Evolutionary conservation across 2,329 filamentous ascomycete species (phyloP), one percentile per base, ranked within the genome.

Genomic region (Colletotrichum magnum): DNA sequence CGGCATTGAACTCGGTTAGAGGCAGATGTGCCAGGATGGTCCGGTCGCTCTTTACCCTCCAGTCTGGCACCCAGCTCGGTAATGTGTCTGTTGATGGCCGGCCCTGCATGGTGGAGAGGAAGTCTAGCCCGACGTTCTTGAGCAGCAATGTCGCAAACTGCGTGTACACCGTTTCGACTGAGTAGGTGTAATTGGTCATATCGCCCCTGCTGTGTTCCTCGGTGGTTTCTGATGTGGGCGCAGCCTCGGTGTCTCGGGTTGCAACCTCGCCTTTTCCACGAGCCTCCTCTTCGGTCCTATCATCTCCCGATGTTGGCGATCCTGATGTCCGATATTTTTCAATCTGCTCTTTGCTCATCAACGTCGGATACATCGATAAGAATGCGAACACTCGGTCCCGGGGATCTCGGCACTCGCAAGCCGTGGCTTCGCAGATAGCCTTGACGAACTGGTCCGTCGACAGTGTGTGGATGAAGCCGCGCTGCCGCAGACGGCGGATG

Each of bases 21-120:
- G 63, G 63, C 4, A 51, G 41, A 3, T 66, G 63, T 28, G 63
- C 57, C 41, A 66, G 9, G 1, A 56, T 43, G 16, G 57, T 56
- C 16, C 63, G 21, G 1, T 16, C 6, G 2, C 36, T 2, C 6
- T 32, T 32, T 3, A 36, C 26, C 4, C 62, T 18, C 62, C 62
- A 65, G 9, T 65, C 62, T 4, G 62, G 54, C 3, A 59, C 54
- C 62, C 62, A 65, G 53, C 47, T 65, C 1, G 62, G 54, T 15
- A 59, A 9, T 10, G 4, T 16, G 4, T 18, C 15, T 6, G 21
- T 4, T 6, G 26, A 15, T 3, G 41, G 5, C 16, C 52, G 51
- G 6, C 60, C 60, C 18, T 59, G 62, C 21, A 65, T 32, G 1
- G 54, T 12, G 12, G 62, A 65, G 16, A 65, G 54, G 18, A 65